Base-by-base conservation (phyloP, 768 basidiomycete genomes). In the Lactifluus hygrophoroides region DNA sequence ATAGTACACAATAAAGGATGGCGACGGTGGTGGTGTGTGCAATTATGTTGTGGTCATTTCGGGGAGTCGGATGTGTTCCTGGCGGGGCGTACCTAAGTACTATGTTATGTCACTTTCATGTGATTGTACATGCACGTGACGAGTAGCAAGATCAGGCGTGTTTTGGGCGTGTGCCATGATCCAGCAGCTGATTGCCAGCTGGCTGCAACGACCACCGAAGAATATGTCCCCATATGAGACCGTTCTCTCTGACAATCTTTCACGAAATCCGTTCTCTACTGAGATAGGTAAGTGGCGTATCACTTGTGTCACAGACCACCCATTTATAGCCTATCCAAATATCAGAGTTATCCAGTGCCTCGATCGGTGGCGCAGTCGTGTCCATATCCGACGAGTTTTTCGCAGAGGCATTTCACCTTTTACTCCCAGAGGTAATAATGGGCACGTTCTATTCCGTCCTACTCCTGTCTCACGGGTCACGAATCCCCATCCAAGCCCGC, bases 361-460 rank as follows among this genome's bases (percentile, higher is more conserved):
- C 85, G 0, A 75, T 97, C 13, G 95, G 92, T 17, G 94, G 85
- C 2, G 71, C 77, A 57, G 75, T 97, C 64, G 68, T 86, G 32
- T 76, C 80, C 2, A 84, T 89, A 46, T 96, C 94, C 2, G 96
- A 99, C 70, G 93, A 99, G 63, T 99, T 98, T 77, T 99, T 99
- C 67, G 93, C 91, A 10, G 82, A 86, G 65, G 93, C 89, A 0
- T 79, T 72, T 62, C 84, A 95, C 73, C 76, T 99, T 25, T 77
- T 99, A 54, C 78, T 88, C 49, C 86, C 90, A 43, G 84, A 86
- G 73, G 94, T 91, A 61, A 66, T 40, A 16, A 65, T 40, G 14
- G 44, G 10, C 38, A 46, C 16, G 48, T 56, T 34, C 11, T 14
- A 16, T 48, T 38, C 51, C 6, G 7, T n/a, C 19, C 48, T 45